Evolutionary conservation across 495 filamentous ascomycete genomes (phyloP).

Genomic region (Annulohypoxylon stygium): DNA sequence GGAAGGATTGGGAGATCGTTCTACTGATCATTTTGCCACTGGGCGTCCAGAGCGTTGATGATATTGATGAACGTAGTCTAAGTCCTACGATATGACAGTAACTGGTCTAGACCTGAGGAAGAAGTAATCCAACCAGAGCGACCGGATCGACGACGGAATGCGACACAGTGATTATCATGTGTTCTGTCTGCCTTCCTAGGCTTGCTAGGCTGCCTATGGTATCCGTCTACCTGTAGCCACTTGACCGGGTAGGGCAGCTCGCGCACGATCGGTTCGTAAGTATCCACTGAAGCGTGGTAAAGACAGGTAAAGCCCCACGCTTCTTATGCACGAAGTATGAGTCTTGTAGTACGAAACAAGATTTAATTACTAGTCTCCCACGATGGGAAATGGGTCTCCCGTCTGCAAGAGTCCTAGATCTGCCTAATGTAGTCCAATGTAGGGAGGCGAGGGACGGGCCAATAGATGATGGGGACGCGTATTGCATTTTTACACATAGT

Average conservation of each 20-base stretch:
- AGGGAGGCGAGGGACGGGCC: slow-evolving; percentile 34
- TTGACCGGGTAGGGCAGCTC: slow-evolving; percentile 24
- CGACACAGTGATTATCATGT: slow-evolving; percentile 37
- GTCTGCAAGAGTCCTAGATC: slow-evolving; percentile 44
- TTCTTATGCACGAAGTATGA: slow-evolving; percentile 3
- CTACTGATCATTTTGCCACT: slow-evolving; percentile 30
- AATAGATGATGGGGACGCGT: slow-evolving; percentile 37
- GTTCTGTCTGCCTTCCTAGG: slow-evolving; percentile 32
- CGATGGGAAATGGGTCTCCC: slow-evolving; percentile 26
- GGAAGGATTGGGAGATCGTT: slow-evolving; percentile 29
- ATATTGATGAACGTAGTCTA: slow-evolving; percentile 19
- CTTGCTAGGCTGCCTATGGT: slow-evolving; percentile 22
- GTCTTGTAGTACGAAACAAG: slow-evolving; percentile 14
- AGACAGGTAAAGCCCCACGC: slow-evolving; percentile 13
- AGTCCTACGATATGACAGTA: slow-evolving; percentile 23
- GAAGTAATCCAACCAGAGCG: slow-evolving; percentile 19
- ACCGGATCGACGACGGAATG: slow-evolving; percentile 40
- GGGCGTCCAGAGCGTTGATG: slow-evolving; percentile 4
- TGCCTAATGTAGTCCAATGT: slow-evolving; percentile 48
- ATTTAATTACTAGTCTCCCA: slow-evolving; percentile 13
- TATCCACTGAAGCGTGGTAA: slow-evolving; percentile 3
- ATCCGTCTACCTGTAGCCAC: slow-evolving; percentile 21
- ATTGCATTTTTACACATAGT: slow-evolving; percentile 24
- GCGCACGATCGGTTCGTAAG: slow-evolving; percentile 11
- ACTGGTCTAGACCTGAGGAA: slow-evolving; percentile 24